Base-by-base conservation (phyloP, 768 basidiomycete genomes). In the Hortiboletus flavorubellus region DNA sequence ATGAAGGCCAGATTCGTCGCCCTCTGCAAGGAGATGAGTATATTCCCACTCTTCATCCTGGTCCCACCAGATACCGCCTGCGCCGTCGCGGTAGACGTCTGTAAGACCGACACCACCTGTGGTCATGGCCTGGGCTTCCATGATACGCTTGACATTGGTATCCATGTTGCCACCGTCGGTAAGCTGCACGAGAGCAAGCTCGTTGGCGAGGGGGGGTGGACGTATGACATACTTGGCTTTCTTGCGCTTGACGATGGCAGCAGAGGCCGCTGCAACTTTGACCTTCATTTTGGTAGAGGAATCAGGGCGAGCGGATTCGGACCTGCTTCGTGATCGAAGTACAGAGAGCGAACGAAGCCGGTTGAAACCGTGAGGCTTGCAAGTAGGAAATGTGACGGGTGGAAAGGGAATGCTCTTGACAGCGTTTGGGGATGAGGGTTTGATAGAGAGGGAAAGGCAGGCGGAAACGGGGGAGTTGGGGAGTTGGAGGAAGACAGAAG, bases 11-110 rank as follows among this genome's bases (percentile, higher is more conserved):
- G 61, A 58, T 31, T 64, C 68, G 12, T 71, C 65, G 14, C 73
- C 66, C 26, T 73, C 75, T 42, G 69, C 73, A 31, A 90, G 76
- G 9, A 90, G 77, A 53, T 81, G 84, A 14, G 77, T 74, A 58
- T 83, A 87, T 63, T 90, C 88, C 77, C 79, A 76, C 62, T 84
- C 80, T 67, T 90, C 88, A 11, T 86, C 85, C 51, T 78, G 80
- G 60, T 90, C 88, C 75, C 80, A 78, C 86, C 87, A 90, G 14
- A 89, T 49, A 0, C 81, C 80, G 23, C 86, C 86, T 26, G 78
- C 74, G 0, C 71, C 83, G 52, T 89, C 86, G 16, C 83, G 76
- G 68, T 80, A 80, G 4, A 85, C 79, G 46, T 79, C 83, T 1
- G 74, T 76, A 12, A 81, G 80, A 40, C 61, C 59, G 23, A 35